A percentile compares a stretch with the other conserved stretches of the same genome.
Evolutionary conservation across 1,139 yeast genomes (phyloP).

Genomic region (Taphrina pruni): DNA sequence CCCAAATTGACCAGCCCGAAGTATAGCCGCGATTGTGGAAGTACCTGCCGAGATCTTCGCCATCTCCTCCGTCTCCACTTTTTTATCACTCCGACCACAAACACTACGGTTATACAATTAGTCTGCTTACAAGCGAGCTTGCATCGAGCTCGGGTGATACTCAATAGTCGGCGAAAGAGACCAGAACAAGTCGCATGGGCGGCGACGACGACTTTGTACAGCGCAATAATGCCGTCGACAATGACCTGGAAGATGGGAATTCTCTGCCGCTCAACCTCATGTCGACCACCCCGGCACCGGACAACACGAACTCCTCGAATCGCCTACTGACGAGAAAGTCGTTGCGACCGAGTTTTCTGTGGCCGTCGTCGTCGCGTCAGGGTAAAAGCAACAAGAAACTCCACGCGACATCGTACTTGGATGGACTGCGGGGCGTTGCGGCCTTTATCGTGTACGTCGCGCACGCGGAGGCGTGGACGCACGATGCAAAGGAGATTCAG

Average conservation of each 20-base stretch:
- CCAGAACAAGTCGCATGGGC: not conserved
- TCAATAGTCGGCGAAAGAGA: too few species aligned
- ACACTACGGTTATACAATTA: too few species aligned
- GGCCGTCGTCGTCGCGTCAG: not conserved
- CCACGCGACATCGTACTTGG: conserved; percentile 31
- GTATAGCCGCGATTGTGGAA: too few species aligned
- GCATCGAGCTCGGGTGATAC: too few species aligned
- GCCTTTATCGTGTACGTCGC: conserved; percentile 32
- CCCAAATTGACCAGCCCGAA: too few species aligned
- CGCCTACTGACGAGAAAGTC: not conserved
- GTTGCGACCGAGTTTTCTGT: conserved; percentile 3
- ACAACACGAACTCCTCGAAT: not conserved
- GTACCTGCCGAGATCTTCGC: too few species aligned
- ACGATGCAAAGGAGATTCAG: conserved; percentile 20
- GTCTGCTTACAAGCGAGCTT: too few species aligned
- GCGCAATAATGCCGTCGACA: too few species aligned
- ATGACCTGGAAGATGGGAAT: conserved; percentile 1
- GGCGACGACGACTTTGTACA: not conserved
- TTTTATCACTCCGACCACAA: too few species aligned
- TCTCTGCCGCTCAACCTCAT: not conserved
- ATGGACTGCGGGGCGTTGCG: conserved; percentile 33
- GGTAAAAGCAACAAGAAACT: not conserved
- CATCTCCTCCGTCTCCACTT: too few species aligned
- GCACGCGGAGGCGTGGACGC: conserved; percentile 35
- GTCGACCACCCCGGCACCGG: not conserved